Conservation (phyloP, 306 rosid species). For the Vigna reflexopilosa region DNA sequence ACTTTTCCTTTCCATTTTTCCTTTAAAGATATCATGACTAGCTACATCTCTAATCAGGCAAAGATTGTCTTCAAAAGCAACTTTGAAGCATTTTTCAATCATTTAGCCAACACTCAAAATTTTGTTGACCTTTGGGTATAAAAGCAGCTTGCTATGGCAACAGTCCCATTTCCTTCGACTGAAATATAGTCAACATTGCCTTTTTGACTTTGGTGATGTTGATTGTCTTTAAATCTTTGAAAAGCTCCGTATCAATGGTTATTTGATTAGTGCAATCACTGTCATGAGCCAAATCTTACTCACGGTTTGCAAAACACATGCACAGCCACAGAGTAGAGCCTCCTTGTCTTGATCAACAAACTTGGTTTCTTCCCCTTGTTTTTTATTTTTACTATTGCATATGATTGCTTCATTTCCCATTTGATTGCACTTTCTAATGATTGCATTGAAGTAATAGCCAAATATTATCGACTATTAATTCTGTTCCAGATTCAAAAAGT, state of each 20-base stretch:
- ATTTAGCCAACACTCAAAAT: background rate
- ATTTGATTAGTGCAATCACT: too few species aligned
- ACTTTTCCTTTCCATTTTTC: background rate
- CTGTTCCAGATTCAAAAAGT: background rate
- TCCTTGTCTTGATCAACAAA: background rate
- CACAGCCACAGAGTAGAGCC: background rate
- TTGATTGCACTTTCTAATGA: background rate
- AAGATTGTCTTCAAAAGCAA: background rate
- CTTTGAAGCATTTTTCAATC: constrained; percentile 12
- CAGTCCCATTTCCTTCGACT: too few species aligned
- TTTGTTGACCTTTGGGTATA: background rate
- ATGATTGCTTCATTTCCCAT: constrained; percentile 6
- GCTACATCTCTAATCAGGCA: background rate
- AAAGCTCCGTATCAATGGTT: too few species aligned
- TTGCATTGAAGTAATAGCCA: too few species aligned
- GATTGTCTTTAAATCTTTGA: too few species aligned
- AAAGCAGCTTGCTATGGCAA: too few species aligned
- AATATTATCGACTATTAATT: too few species aligned
- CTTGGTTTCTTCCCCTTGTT: background rate
- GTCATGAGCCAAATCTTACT: background rate
- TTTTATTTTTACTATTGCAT: background rate
- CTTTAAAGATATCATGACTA: background rate
- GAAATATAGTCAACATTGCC: too few species aligned
- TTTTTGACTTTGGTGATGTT: too few species aligned
- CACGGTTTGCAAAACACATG: background rate